Evolutionary conservation across 768 basidiomycete species (phyloP).

Genomic region (Pleurotus tuoliensis): DNA sequence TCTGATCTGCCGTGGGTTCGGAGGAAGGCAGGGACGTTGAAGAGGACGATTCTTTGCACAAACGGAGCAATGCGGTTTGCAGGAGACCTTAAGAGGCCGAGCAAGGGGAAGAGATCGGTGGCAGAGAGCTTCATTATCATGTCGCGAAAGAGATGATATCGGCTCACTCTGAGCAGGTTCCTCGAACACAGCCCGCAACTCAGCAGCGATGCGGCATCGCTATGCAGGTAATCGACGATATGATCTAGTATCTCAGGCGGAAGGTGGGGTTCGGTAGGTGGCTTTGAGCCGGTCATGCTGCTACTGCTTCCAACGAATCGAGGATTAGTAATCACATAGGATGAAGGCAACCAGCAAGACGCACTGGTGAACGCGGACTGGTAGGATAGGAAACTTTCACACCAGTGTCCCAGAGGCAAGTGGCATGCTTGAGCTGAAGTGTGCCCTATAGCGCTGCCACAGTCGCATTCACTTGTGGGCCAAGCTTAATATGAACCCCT

Average conservation of each 20-base stretch:
- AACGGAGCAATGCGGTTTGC: constrained; percentile 4
- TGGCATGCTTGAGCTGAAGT: background rate
- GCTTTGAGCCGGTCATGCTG: background rate
- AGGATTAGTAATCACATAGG: too few species aligned
- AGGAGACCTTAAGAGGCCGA: background rate
- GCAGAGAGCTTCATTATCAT: background rate
- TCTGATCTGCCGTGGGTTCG: background rate
- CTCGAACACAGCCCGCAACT: background rate
- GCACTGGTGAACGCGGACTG: background rate
- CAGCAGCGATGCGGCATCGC: background rate
- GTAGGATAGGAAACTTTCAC: background rate
- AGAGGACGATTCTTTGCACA: background rate
- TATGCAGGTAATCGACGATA: constrained; percentile 7
- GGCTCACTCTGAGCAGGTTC: background rate
- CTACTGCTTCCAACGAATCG: background rate
- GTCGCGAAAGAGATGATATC: constrained; percentile 8
- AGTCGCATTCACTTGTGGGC: background rate
- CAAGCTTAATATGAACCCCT: background rate
- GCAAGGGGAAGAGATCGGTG: background rate
- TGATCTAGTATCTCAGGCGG: constrained; percentile 6
- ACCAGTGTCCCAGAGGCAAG: background rate
- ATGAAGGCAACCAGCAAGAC: background rate
- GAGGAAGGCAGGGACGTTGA: background rate
- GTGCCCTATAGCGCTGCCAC: background rate
- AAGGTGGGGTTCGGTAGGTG: background rate